Percentiles rank a stretch among this genome's conserved stretches.
Evolutionary conservation across 495 filamentous ascomycete genomes (phyloP).

Genomic region (Usnea hakonensis): DNA sequence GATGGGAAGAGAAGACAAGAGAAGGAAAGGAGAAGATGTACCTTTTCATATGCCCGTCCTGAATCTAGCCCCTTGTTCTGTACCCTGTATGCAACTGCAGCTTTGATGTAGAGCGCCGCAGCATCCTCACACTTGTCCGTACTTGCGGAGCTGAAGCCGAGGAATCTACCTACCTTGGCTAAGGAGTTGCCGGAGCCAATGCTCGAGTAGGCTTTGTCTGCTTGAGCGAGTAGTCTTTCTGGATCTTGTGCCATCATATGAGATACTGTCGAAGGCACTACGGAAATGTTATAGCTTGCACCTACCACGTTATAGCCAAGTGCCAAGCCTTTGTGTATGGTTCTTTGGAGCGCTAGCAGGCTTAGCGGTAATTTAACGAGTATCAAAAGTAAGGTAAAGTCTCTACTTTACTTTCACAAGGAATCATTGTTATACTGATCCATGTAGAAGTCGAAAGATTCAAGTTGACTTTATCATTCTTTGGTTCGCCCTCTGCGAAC

Average conservation of each 20-base stretch:
- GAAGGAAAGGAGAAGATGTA: constrained; percentile 39
- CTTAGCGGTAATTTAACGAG: too few relatives aligned
- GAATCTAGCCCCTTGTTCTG: background rate
- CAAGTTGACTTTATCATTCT: too few relatives aligned
- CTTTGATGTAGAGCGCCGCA: constrained; percentile 70
- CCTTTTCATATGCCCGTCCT: constrained; percentile 69
- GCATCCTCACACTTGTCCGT: constrained; percentile 80
- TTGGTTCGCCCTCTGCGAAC: too few relatives aligned
- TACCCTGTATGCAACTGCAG: constrained; percentile 21
- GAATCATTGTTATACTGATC: too few relatives aligned
- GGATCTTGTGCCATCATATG: background rate
- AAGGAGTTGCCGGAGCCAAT: constrained; percentile 66
- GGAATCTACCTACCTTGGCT: too few relatives aligned
- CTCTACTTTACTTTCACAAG: too few relatives aligned
- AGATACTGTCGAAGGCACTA: background rate
- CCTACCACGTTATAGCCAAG: too few relatives aligned
- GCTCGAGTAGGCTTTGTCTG: constrained; percentile 64
- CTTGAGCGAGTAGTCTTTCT: constrained; percentile 38
- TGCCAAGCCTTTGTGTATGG: too few relatives aligned
- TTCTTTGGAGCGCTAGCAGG: too few relatives aligned
- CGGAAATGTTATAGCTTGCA: too few relatives aligned
- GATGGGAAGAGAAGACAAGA: background rate
- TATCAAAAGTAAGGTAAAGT: too few relatives aligned
- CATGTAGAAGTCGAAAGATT: too few relatives aligned
- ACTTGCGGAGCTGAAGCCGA: constrained; percentile 65